Base-by-base conservation (phyloP, 2,329 filamentous ascomycete species). In the Aspergillus fijiensis region DNA sequence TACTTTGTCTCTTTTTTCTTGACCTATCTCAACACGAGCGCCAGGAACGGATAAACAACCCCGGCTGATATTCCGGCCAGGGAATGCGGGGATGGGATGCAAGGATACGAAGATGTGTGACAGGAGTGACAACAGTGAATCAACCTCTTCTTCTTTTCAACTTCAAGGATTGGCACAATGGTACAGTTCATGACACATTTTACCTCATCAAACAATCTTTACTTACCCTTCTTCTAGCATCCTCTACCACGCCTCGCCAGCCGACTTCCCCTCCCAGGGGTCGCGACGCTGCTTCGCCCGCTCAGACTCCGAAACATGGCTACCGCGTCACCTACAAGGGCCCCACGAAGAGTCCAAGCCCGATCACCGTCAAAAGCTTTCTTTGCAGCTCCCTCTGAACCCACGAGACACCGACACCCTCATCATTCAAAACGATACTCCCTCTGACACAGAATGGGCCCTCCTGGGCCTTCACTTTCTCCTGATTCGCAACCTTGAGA, bases 381-480 rank as follows among this genome's bases (percentile, higher is more conserved):
- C 39, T 14, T 42, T 14, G 39, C 39, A 42, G 5, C 39, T 42
- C 14, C 16, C 39, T 42, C 16, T 42, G 0, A 67, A 70, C 14
- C 66, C 69, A 0, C 58, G 47, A 23, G 59, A 66, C 33, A 56
- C 51, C 4, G 42, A 51, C 4, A 31, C 47, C 9, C 64, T 72
- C 2, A 16, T 29, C 4, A 66, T 72, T 6, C 55, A 64, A 7
- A 57, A 66, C 10, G 59, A 67, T 31, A 63, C 66, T 1, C 70
- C 69, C 0, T 71, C 68, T 1, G 54, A 68, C 25, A 35, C 42
- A 1, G 70, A 71, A 55, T 70, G 69, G 68, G 59, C 42, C 4
- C 51, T 71, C 11, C 65, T 72, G 16, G 51, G 65, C n/a, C 52
- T 63, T 3, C 66, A 70, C 53, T 70, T 72, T 55, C 57, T 51